These are phyloP conservation scores for Kurtzmaniella cleridarum DNA, from an alignment of 805 yeast species.

Conservation along the genomic window DNA sequence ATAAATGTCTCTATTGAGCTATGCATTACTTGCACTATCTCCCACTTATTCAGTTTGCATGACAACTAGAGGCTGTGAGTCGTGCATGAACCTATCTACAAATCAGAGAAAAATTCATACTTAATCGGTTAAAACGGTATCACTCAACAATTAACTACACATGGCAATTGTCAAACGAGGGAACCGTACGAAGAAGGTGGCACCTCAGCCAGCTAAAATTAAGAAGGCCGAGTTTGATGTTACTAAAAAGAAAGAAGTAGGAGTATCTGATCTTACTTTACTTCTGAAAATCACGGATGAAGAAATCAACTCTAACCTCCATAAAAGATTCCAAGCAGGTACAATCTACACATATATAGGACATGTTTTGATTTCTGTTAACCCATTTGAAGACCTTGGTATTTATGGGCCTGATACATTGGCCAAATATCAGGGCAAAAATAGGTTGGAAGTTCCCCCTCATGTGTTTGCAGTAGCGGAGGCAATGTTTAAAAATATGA, in stretches of 20 bases:
- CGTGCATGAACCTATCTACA: too few relatives aligned
- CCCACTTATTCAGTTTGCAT: too few relatives aligned
- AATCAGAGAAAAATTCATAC: too few relatives aligned
- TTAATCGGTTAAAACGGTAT: too few relatives aligned
- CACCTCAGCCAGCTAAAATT: slow-evolving; percentile 49
- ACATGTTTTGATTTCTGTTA: slow-evolving; percentile 90
- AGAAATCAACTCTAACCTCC: slow-evolving; percentile 84
- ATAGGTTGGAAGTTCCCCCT: slow-evolving; percentile 94
- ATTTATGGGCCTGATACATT: slow-evolving; percentile 81
- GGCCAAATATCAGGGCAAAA: slow-evolving; percentile 79
- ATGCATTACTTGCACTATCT: too few relatives aligned
- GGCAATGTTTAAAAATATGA: slow-evolving; percentile 91
- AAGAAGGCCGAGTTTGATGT: slow-evolving; percentile 89
- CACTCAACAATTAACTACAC: too few relatives aligned
- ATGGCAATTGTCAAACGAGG: slow-evolving; percentile 82
- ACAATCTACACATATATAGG: slow-evolving; percentile 91
- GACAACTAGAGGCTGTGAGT: too few relatives aligned
- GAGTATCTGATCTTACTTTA: slow-evolving; percentile 90
- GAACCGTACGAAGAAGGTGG: slow-evolving; percentile 49
- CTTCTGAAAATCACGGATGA: slow-evolving; percentile 86
- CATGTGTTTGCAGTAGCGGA: slow-evolving; percentile 98
- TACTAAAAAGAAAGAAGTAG: slow-evolving; percentile 92
- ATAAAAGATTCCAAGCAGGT: slow-evolving; percentile 84
- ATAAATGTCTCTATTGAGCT: too few relatives aligned
- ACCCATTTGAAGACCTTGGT: slow-evolving; percentile 95